phyloP scores from a whole-genome alignment of 2,329 filamentous ascomycete species.

The Trichoderma brevicompactum region DNA sequence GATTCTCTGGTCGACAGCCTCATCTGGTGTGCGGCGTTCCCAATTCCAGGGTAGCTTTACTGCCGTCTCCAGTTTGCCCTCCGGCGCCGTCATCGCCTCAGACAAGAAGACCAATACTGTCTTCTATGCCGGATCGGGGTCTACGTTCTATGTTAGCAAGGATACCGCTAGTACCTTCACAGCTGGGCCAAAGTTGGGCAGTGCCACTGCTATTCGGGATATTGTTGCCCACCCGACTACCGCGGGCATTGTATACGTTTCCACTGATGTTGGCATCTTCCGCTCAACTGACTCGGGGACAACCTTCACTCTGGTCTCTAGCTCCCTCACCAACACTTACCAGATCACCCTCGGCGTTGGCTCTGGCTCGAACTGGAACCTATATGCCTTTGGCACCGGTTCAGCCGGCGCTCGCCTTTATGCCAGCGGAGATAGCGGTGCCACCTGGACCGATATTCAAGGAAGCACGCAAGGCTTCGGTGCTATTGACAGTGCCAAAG shows the following conservation, averaged over 20 bases:
- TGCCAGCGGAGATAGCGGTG: conserved; percentile 14
- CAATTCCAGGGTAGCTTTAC: conserved; percentile 20
- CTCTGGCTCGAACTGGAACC: conserved; percentile 18
- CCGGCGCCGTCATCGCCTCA: conserved; percentile 14
- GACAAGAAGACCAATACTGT: conserved; percentile 17
- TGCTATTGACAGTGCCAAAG: conserved; percentile 3
- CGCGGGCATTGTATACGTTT: conserved; percentile 8
- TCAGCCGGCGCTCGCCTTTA: conserved; percentile 16
- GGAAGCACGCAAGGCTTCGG: conserved; percentile 17
- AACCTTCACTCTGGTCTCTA: conserved; percentile 1
- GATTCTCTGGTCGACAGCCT: conserved; percentile 20
- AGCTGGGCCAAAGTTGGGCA: conserved; percentile 7
- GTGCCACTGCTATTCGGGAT: conserved; percentile 1
- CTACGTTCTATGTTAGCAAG: conserved; percentile 20
- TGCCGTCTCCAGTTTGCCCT: conserved; percentile 13
- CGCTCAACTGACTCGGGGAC: conserved; percentile 13
- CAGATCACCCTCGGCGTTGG: conserved; percentile 19
- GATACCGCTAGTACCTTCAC: conserved; percentile 16
- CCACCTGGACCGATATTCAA: conserved; percentile 22
- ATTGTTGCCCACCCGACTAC: conserved; percentile 17
- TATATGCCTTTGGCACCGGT: conserved; percentile 12
- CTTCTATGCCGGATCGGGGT: conserved; percentile 16
- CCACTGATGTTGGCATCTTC: conserved; percentile 21
- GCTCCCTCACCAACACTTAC: conserved; percentile 1
- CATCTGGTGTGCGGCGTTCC: conserved; percentile 17